Evolutionary conservation across 2,329 filamentous ascomycete species (phyloP), one percentile per base, ranked within the genome.

Genomic region (Fusarium chuoi): DNA sequence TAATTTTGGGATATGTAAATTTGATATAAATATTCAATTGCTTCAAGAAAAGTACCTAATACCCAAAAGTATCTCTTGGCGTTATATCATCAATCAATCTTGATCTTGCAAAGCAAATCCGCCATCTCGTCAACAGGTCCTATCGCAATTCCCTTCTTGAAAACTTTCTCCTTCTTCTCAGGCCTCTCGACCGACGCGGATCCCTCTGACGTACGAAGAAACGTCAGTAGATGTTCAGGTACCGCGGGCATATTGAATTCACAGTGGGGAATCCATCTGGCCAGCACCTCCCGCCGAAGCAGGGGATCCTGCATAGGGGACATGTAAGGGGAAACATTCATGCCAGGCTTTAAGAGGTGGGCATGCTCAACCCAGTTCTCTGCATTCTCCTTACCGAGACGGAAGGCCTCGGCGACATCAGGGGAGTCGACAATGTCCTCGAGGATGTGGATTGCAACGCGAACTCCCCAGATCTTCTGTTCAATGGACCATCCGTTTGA

Each of bases 141-240:
- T 17, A 1, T 8, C 0, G 15, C 6, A n/a, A 10, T 17, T 17
- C 7, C 20, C 26, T 48, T 15, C 6, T 17, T 48, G 0, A 14
- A 15, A 5, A 8, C 13, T 8, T 7, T 17, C 15, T 33, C 7
- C 15, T 24, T 7, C 15, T 36, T 12, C 17, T 51, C 22, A 35
- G 15, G 5, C 7, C 2, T 7, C 15, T 24, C 15, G 3, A 11
- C n/a, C 22, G 12, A 7, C 5, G 3, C 11, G 11, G 5, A 2
- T 20, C n/a, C 4, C 15, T 24, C 18, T 15, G 18, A 4, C 2
- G 3, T 7, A 7, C 1, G 13, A 6, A 30, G 5, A 14, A 28
- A n/a, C 8, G 3, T 7, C 22, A 10, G 7, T 6, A 33, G 6
- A 35, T 33, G 5, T 13, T 33, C 30, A 18, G 48, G 30, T 24